phyloP scores from a whole-genome alignment of 495 filamentous ascomycete genomes.

The Penicillium longicatenatum region DNA sequence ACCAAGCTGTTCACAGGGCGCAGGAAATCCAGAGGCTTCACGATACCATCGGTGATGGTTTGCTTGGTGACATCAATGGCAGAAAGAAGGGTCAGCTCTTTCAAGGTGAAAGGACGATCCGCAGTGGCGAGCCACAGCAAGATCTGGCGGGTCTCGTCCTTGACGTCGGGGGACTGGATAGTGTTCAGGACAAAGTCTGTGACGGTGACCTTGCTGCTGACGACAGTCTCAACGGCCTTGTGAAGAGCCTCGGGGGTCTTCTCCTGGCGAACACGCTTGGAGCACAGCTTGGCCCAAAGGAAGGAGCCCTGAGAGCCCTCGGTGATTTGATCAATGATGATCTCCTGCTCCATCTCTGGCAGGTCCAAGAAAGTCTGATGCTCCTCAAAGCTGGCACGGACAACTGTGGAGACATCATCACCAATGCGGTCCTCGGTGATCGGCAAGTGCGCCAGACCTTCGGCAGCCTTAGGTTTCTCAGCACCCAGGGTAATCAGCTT shows the following conservation, averaged over 20 bases:
- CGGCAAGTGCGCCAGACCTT: constrained; percentile 18
- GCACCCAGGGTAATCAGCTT: constrained; percentile 36
- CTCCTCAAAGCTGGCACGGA: constrained; percentile 22
- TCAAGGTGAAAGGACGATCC: constrained; percentile 31
- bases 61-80: constrained; percentile 34
- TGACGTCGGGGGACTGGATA: constrained; percentile 24
- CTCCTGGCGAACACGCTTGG: constrained; percentile 30
- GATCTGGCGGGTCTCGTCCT: constrained; percentile 30
- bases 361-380: constrained; percentile 16
- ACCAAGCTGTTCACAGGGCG: constrained; percentile 32
- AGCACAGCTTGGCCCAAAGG: constrained; percentile 41
- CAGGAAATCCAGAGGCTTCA: constrained; percentile 23
- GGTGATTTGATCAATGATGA: constrained; percentile 34
- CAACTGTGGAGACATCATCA: constrained; percentile 31
- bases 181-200: constrained; percentile 32
- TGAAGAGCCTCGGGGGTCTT: constrained; percentile 23
- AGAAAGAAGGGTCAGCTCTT: constrained; percentile 30
- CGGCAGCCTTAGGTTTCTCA: constrained; percentile 24
- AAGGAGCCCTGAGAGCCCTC: constrained; percentile 40
- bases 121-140: constrained; percentile 37
- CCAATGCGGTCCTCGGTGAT: constrained; percentile 24
- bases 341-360: constrained; percentile 32
- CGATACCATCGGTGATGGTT: constrained; percentile 25
- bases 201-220: constrained; percentile 28
- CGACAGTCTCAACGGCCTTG: constrained; percentile 27